These are phyloP conservation scores for Phalaenopsis hybrid DNA, from an alignment of 116 monocot genomes.

Conservation along the genomic window DNA sequence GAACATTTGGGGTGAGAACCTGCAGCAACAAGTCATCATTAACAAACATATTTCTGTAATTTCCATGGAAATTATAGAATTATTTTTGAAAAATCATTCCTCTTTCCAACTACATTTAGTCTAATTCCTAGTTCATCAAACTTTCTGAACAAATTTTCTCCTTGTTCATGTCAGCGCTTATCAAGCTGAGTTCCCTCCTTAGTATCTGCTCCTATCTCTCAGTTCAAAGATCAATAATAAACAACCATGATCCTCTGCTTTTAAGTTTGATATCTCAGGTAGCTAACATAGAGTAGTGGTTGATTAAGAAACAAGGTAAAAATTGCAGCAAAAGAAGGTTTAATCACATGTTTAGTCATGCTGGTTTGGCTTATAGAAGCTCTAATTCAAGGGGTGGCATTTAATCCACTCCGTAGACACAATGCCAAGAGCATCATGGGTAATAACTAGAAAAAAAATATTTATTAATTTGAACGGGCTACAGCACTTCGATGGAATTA, in stretches of 20 bases:
- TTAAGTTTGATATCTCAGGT: background rate
- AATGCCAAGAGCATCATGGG: too few species aligned
- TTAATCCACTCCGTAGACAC: too few species aligned
- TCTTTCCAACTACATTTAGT: background rate
- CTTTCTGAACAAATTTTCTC: too few species aligned
- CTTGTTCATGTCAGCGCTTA: background rate
- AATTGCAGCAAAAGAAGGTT: too few species aligned
- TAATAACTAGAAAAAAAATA: too few species aligned
- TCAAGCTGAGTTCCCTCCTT: background rate
- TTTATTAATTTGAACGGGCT: too few species aligned
- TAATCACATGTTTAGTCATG: too few species aligned
- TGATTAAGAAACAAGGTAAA: too few species aligned
- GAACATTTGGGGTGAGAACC: conserved; percentile 99
- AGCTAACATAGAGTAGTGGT: too few species aligned
- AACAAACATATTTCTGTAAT: background rate
- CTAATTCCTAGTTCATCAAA: background rate
- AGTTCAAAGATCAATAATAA: background rate
- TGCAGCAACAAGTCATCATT: conserved; percentile 14
- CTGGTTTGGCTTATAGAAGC: too few species aligned
- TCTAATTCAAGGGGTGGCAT: too few species aligned
- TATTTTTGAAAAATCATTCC: background rate
- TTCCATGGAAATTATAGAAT: background rate
- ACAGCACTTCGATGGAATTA: too few species aligned
- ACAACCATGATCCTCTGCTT: background rate
- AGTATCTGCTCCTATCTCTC: background rate